Percentiles rank a stretch among this genome's conserved stretches.
phyloP scores from a whole-genome alignment of 805 yeast species.

The Phaffomyces opuntiae region DNA sequence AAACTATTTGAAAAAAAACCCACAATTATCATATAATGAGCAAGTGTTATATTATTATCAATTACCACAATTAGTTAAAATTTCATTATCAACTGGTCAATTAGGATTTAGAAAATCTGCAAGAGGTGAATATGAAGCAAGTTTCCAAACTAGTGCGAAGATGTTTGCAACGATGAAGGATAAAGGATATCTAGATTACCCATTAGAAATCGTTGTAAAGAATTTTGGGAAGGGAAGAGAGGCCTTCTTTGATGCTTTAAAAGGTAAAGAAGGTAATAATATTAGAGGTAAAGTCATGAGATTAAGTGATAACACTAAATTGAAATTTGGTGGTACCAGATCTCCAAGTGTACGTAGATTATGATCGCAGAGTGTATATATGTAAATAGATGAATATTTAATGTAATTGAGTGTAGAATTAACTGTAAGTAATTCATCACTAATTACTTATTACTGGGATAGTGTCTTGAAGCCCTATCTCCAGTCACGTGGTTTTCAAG shows the following conservation, averaged over 20 bases:
- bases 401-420: neutral
- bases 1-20: constrained; percentile 50
- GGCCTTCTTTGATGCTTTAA: constrained; percentile 76
- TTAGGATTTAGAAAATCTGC: constrained; percentile 86
- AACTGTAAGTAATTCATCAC: too few species aligned
- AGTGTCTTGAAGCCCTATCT: neutral
- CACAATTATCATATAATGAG: constrained; percentile 52
- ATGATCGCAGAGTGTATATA: constrained; percentile 21
- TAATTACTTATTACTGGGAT: too few species aligned
- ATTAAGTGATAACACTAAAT: constrained; percentile 69
- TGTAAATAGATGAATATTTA: neutral
- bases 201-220: constrained; percentile 69
- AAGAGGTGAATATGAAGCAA: constrained; percentile 90
- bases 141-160: constrained; percentile 72
- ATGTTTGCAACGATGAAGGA: constrained; percentile 69
- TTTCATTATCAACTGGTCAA: constrained; percentile 72
- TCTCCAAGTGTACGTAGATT: constrained; percentile 77
- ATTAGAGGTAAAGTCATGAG: constrained; percentile 63
- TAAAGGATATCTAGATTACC: constrained; percentile 45
- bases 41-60: constrained; percentile 71
- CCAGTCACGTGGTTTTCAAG: neutral
- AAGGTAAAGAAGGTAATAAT: constrained; percentile 79
- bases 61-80: constrained; percentile 67
- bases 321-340: constrained; percentile 90
- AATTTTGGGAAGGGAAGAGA: constrained; percentile 87